Base-by-base conservation (phyloP, 2,329 filamentous ascomycete genomes). In the Hypoxylon sp. region DNA sequence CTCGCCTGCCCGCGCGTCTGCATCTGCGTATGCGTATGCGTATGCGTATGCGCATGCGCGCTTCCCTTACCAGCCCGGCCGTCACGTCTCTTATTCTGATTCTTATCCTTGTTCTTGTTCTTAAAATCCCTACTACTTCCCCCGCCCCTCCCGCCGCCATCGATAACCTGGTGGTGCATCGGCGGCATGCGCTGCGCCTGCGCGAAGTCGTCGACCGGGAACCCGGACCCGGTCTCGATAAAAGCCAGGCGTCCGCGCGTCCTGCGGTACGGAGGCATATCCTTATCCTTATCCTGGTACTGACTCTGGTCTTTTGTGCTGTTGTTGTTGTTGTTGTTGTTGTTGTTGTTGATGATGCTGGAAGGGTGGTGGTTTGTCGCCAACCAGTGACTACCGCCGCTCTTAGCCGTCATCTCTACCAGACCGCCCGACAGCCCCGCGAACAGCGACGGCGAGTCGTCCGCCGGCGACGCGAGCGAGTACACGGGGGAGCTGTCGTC, bases 381-480 rank as follows among this genome's bases (percentile, higher is more conserved):
- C 37, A 49, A 53, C 20, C n/a, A 52, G 53, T 39, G 8, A 13
- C 30, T 56, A 13, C 30, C 55, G 51, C 56, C 59, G 39, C 68
- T 70, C 39, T 73, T 71, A 15, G 81, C 69, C 19, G 61, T 73
- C 11, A 81, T 77, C 65, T 86, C 82, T 6, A 81, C 74, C 1
- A 86, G 73, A 5, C 77, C 78, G 8, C 81, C 82, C 4, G 80
- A 78, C 10, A 85, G 74, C 2, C 84, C 84, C 11, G 81, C 78
- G 71, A 84, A 86, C 44, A 87, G 77, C 6, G 78, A 80, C 3
- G 79, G 78, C 0, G 82, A 81, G 4, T 79, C 49, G 55, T 84
- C 81, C 0, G 81, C 81, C 0, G 80, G 73, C 49, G 82, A 81
- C 8, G 81, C 79, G 1, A 87, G 75, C 7, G 81, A 81, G 73